Percentiles rank a stretch among this genome's conserved stretches.
Evolutionary conservation across 805 yeast genomes (phyloP).

Genomic region (Metschnikowia henanensis): DNA sequence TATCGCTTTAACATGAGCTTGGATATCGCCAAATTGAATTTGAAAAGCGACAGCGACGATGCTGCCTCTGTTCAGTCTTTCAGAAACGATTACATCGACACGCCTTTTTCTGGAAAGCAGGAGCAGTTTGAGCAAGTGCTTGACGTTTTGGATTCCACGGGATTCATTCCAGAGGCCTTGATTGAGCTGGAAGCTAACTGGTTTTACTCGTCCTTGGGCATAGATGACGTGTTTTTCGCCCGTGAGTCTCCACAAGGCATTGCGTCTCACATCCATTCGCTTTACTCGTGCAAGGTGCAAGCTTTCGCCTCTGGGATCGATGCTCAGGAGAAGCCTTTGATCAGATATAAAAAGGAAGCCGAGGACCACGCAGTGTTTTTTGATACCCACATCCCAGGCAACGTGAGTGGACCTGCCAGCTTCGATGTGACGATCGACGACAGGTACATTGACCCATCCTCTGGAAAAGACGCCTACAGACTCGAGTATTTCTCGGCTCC

Average conservation of each 20-base stretch:
- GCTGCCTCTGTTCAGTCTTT: conserved; percentile 30
- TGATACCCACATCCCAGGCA: conserved; percentile 63
- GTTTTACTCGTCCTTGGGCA: conserved; percentile 86
- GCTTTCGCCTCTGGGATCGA: conserved; percentile 64
- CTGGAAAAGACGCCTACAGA: conserved; percentile 51
- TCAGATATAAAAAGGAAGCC: conserved; percentile 77
- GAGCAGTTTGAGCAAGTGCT: conserved; percentile 79
- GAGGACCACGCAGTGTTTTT: conserved; percentile 90
- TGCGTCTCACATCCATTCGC: conserved; percentile 80
- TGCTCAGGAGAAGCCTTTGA: conserved; percentile 51
- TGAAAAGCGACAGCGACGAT: conserved; percentile 25
- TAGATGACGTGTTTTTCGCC: conserved; percentile 90
- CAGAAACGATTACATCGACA: conserved; percentile 66
- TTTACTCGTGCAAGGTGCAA: conserved; percentile 91
- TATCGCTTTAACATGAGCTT: conserved; percentile 18
- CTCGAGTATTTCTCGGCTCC: conserved; percentile 79
- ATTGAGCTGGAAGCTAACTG: conserved; percentile 86
- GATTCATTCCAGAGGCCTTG: conserved; percentile 84
- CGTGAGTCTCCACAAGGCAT: conserved; percentile 79
- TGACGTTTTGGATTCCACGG: conserved; percentile 76
- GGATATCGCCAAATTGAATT: conserved; percentile 17
- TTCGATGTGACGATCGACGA: conserved; percentile 83
- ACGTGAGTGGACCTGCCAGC: conserved; percentile 22
- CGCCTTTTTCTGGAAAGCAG: conserved; percentile 78
- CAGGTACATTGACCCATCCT: conserved; percentile 63